phyloP scores from a whole-genome alignment of 2,329 filamentous ascomycete genomes.

The Paradendryphiella salina region DNA sequence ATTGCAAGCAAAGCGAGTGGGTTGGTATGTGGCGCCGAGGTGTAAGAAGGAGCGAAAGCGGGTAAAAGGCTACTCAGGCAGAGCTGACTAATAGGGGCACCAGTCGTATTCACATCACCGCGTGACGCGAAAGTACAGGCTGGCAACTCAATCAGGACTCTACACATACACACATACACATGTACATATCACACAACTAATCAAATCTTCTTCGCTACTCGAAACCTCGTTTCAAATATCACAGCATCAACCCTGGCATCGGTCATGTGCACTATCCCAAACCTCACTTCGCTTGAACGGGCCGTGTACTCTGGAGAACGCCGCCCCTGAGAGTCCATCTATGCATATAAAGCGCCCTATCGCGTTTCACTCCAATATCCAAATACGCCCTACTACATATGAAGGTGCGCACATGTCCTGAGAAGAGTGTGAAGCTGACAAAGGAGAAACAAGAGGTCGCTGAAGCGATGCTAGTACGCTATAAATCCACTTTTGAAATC shows the following conservation, averaged over 20 bases:
- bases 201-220: constrained; percentile 4
- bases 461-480: constrained; percentile 22
- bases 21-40: neutral
- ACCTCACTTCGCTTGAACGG: constrained; percentile 2
- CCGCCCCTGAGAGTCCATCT: constrained; percentile 10
- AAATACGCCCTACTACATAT: constrained; percentile 23
- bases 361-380: constrained; percentile 15
- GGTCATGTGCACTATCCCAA: constrained; percentile 7
- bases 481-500: constrained; percentile 23
- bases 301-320: constrained; percentile 8
- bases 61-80: neutral
- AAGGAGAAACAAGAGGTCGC: constrained; percentile 14
- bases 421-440: constrained; percentile 12
- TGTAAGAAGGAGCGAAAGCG: neutral
- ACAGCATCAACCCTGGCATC: constrained; percentile 10
- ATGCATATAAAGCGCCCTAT: constrained; percentile 12
- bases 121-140: no score
- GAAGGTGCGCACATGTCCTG: constrained; percentile 15
- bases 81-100: neutral
- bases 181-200: neutral
- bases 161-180: no score
- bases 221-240: constrained; percentile 3
- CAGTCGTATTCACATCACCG: neutral
- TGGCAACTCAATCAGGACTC: neutral
- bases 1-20: neutral